Percentiles rank a stretch among this genome's conserved stretches.
Conservation (phyloP, 805 yeast species). For the Zygosaccharomyces bisporus region DNA sequence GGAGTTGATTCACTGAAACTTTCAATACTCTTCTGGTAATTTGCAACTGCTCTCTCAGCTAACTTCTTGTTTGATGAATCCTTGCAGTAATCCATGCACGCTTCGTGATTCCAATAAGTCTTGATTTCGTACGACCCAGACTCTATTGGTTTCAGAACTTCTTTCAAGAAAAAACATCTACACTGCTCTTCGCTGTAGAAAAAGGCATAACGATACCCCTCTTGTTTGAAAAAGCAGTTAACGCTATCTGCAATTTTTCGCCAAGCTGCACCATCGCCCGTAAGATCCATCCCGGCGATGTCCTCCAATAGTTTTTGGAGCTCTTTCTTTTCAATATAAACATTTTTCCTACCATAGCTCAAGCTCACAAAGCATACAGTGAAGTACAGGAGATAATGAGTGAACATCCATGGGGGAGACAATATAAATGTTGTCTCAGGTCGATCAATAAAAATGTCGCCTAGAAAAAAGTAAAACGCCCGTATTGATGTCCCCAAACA, state of each 20-base stretch:
- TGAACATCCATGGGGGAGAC: constrained; percentile 2
- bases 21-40: constrained; percentile 1
- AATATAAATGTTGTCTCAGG: too few species aligned
- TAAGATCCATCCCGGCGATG: background rate
- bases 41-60: background rate
- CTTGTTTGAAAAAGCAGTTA: background rate
- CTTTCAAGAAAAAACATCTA: background rate
- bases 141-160: background rate
- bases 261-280: background rate
- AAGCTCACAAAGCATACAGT: background rate
- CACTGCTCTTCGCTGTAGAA: background rate
- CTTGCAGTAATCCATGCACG: background rate
- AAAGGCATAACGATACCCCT: background rate
- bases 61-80: background rate
- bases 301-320: constrained; percentile 1
- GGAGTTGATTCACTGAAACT: too few species aligned
- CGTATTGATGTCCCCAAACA: too few species aligned
- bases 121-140: background rate
- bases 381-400: background rate
- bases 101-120: background rate
- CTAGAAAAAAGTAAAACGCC: too few species aligned
- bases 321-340: background rate
- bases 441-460: too few species aligned
- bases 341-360: background rate
- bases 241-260: background rate